phyloP scores from a whole-genome alignment of 139 green algal species.

The Volvox reticuliferus region DNA sequence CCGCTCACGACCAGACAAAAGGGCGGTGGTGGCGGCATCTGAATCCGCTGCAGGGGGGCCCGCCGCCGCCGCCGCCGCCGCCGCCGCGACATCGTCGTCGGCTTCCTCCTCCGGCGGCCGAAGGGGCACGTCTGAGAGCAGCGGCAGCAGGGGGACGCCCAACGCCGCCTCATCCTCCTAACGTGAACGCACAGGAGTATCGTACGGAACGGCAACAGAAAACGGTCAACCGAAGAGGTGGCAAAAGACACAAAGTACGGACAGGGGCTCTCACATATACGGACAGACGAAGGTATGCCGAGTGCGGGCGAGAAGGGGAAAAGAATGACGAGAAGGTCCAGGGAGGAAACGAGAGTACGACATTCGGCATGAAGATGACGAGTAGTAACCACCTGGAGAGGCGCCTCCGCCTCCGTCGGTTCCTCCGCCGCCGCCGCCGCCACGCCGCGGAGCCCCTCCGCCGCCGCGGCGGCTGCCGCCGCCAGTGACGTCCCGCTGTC shows the following conservation, averaged over 20 bases:
- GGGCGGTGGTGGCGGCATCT: too few relatives aligned
- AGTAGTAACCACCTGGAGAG: neutral
- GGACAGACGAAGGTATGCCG: too few relatives aligned
- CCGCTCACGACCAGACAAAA: conserved; percentile 42
- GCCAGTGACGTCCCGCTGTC: neutral
- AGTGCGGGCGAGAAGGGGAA: too few relatives aligned
- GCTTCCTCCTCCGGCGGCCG: neutral
- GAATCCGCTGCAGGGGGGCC: too few relatives aligned
- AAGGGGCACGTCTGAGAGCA: conserved; percentile 13
- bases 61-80: conserved; percentile 23
- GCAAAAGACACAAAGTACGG: too few relatives aligned
- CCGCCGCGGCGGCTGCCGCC: conserved; percentile 2
- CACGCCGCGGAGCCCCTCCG: neutral
- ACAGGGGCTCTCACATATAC: too few relatives aligned
- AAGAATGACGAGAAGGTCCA: too few relatives aligned
- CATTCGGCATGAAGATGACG: too few relatives aligned
- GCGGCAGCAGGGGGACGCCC: conserved; percentile 39
- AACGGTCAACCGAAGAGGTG: too few relatives aligned
- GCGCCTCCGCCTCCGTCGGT: neutral
- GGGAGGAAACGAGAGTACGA: too few relatives aligned
- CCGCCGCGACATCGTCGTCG: conserved; percentile 33
- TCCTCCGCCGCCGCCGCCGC: neutral
- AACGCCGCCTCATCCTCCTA: conserved; percentile 36
- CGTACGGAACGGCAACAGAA: too few relatives aligned
- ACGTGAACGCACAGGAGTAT: too few relatives aligned